A percentile compares a stretch with the other conserved stretches of the same genome.
phyloP scores from a whole-genome alignment of 2,329 filamentous ascomycete genomes.

The Arthrobotrys sphaeroides region DNA sequence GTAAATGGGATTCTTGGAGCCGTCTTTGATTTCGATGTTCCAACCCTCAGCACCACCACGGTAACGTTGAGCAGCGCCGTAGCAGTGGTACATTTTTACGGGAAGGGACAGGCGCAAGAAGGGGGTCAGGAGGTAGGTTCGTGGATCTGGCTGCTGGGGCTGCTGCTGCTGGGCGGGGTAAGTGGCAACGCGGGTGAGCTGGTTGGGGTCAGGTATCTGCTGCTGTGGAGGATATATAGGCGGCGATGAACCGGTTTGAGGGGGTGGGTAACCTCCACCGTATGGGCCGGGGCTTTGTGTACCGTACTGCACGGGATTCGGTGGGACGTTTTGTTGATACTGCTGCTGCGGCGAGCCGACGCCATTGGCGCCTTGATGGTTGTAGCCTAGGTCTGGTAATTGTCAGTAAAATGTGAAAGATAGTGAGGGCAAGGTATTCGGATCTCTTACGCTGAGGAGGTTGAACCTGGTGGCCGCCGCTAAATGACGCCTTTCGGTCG shows the following conservation, averaged over 20 bases:
- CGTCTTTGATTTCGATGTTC: constrained; percentile 52
- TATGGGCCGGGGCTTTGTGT: constrained; percentile 23
- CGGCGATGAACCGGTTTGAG: not conserved
- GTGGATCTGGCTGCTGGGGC: constrained; percentile 21
- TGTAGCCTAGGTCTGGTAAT: constrained; percentile 27
- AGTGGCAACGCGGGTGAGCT: constrained; percentile 14
- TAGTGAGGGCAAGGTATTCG: not conserved
- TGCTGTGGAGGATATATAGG: constrained; percentile 4
- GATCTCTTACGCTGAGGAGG: constrained; percentile 25
- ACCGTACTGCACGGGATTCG: constrained; percentile 26
- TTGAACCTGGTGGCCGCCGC: constrained; percentile 19
- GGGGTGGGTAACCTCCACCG: constrained; percentile 4
- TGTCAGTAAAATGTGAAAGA: constrained; percentile 11
- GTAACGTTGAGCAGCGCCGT: constrained; percentile 44
- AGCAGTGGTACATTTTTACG: constrained; percentile 52
- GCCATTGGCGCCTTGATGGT: constrained; percentile 38
- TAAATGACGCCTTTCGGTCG: constrained; percentile 21
- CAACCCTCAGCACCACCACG: constrained; percentile 48
- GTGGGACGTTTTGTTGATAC: constrained; percentile 16
- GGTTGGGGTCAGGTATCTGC: constrained; percentile 19
- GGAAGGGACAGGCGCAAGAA: constrained; percentile 37
- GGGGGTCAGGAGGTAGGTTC: constrained; percentile 46
- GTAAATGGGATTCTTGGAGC: constrained; percentile 50
- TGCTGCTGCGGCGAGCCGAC: not conserved
- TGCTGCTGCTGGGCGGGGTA: not conserved